These are phyloP conservation scores for Lodderomyces beijingensis DNA, from an alignment of 1,139 yeast genomes.

Conservation along the genomic window DNA sequence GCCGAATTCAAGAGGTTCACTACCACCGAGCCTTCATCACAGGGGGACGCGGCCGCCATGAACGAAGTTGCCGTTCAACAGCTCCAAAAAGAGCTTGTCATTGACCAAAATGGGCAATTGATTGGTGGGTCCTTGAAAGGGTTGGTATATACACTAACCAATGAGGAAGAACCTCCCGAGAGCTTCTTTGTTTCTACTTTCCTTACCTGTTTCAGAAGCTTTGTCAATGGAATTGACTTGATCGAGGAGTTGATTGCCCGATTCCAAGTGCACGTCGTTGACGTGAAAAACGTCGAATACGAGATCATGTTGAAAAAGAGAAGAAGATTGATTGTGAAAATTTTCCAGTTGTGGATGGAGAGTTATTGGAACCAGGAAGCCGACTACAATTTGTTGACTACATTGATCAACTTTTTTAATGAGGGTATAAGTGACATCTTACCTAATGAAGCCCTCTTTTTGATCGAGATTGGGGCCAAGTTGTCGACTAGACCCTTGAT, in stretches of 20 bases:
- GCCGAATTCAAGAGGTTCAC: constrained; percentile 38
- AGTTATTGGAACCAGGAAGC: constrained; percentile 72
- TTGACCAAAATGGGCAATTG: constrained; percentile 48
- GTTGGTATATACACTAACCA: constrained; percentile 64
- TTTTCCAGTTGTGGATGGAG: constrained; percentile 81
- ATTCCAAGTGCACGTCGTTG: constrained; percentile 46
- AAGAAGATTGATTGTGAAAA: constrained; percentile 60
- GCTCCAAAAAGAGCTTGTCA: constrained; percentile 38
- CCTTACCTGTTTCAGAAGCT: constrained; percentile 74
- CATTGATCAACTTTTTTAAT: constrained; percentile 71
- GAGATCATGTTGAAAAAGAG: constrained; percentile 58
- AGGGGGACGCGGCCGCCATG: constrained; percentile 9
- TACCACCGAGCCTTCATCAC: constrained; percentile 28
- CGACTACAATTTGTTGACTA: constrained; percentile 61
- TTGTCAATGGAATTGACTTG: constrained; percentile 65
- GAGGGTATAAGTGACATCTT: constrained; percentile 56
- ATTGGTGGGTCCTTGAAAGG: constrained; percentile 81
- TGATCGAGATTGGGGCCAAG: constrained; percentile 60
- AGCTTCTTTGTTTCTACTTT: constrained; percentile 71
- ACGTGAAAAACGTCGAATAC: constrained; percentile 32
- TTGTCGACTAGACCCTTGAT: constrained; percentile 37
- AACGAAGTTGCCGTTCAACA: constrained; percentile 2
- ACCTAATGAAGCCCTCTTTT: constrained; percentile 60
- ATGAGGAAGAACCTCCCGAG: constrained; percentile 66
- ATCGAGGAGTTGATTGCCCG: constrained; percentile 66